These are phyloP conservation scores for Wickerhamomyces chaumierensis DNA, from an alignment of 805 yeast species.

Conservation along the genomic window DNA sequence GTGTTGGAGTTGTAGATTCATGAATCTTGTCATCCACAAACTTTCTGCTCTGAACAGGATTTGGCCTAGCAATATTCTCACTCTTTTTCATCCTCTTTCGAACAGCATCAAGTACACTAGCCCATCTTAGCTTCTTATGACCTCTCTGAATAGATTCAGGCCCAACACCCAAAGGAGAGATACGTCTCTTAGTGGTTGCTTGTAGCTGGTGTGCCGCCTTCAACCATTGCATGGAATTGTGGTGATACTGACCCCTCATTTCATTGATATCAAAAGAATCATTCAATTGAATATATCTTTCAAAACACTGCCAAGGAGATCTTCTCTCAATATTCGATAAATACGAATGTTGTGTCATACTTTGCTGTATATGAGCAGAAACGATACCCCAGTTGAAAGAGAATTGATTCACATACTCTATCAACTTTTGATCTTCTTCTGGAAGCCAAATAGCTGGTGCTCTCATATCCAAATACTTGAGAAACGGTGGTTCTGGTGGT, in stretches of 20 bases:
- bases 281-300: conserved; percentile 84
- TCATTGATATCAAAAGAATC: conserved; percentile 81
- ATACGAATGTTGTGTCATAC: conserved; percentile 55
- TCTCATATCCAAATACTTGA: conserved; percentile 68
- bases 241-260: conserved; percentile 78
- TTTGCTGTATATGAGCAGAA: conserved; percentile 62
- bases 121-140: conserved; percentile 86
- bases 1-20: conserved; percentile 53
- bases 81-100: conserved; percentile 83
- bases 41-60: conserved; percentile 30
- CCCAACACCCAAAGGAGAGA: conserved; percentile 90
- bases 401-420: conserved; percentile 74
- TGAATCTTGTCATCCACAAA: conserved; percentile 24
- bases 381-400: conserved; percentile 91
- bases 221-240: conserved; percentile 80
- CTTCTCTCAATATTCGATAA: conserved; percentile 86
- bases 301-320: conserved; percentile 99
- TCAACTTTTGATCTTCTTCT: conserved; percentile 74
- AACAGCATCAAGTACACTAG: conserved; percentile 93
- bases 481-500: conserved; percentile 88
- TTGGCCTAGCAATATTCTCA: conserved; percentile 61
- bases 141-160: conserved; percentile 89
- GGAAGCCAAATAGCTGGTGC: conserved; percentile 96
- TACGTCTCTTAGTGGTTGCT: conserved; percentile 76
- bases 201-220: conserved; percentile 87